phyloP scores from a whole-genome alignment of 169 alveolate genomes.

The Cryptosporidium muris region DNA sequence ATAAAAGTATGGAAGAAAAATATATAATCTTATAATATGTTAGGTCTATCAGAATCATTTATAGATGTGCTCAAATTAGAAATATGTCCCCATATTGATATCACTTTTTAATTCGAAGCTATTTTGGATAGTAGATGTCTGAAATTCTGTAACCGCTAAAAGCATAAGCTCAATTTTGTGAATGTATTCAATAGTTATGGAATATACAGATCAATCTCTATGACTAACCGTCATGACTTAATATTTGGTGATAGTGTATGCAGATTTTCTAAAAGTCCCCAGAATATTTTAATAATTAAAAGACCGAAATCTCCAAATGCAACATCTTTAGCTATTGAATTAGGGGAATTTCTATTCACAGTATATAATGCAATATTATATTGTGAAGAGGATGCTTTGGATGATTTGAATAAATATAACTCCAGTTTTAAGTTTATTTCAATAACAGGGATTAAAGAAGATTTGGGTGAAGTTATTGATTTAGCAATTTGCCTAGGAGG shows the following conservation, averaged over 20 bases:
- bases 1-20: too few relatives aligned
- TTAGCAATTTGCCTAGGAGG: slow-evolving; percentile 92
- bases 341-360: slow-evolving; percentile 4
- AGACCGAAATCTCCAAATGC: slow-evolving; percentile 55
- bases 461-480: slow-evolving; percentile 77
- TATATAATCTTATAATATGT: not conserved
- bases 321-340: slow-evolving; percentile 23
- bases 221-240: slow-evolving; percentile 44
- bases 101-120: not conserved
- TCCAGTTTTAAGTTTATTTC: not conserved
- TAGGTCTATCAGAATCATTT: not conserved
- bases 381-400: slow-evolving; percentile 59
- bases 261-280: slow-evolving; percentile 61
- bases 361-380: slow-evolving; percentile 32
- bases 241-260: slow-evolving; percentile 55
- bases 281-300: slow-evolving; percentile 57
- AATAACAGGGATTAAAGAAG: not conserved
- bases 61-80: not conserved
- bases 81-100: too few relatives aligned
- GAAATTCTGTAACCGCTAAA: not conserved
- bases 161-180: too few relatives aligned
- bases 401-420: slow-evolving; percentile 26
- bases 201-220: not conserved
- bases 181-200: too few relatives aligned
- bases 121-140: not conserved